Conservation (phyloP, 2,329 filamentous ascomycete genomes). For the Monosporascus cannonballus region DNA sequence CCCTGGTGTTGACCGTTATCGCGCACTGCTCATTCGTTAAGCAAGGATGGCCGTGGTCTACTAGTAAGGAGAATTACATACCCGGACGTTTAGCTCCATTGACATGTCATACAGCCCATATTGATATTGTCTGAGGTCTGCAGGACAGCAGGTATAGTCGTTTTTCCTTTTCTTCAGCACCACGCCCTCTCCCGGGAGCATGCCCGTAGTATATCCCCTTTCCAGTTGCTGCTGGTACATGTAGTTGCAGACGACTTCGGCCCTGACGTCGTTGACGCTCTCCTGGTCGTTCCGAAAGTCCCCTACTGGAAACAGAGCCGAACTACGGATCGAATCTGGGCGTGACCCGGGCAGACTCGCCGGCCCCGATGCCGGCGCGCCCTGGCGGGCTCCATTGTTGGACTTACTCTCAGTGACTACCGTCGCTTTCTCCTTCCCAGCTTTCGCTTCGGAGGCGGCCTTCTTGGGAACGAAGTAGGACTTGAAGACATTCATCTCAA, state of each 20-base stretch:
- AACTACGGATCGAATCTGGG: constrained; percentile 11
- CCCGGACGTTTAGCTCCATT: constrained; percentile 33
- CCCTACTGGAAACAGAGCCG: constrained; percentile 28
- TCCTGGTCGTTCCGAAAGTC: constrained; percentile 38
- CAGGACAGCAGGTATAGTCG: constrained; percentile 32
- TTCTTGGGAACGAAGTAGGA: constrained; percentile 27
- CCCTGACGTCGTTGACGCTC: constrained; percentile 46
- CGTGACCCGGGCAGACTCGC: constrained; percentile 9
- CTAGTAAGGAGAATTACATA: constrained; percentile 16
- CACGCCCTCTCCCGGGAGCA: constrained; percentile 31
- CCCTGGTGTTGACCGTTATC: constrained; percentile 61
- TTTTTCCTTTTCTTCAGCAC: constrained; percentile 34
- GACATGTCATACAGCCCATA: constrained; percentile 30
- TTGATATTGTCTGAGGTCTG: constrained; percentile 29
- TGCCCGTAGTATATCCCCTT: constrained; percentile 31
- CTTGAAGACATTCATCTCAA: constrained; percentile 26
- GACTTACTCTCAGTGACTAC: background rate
- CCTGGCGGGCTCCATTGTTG: background rate
- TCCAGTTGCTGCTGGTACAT: constrained; percentile 57
- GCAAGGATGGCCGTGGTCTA: background rate
- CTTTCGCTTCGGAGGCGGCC: constrained; percentile 11
- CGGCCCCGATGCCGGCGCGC: constrained; percentile 2
- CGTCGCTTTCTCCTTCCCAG: constrained; percentile 7
- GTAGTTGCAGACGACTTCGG: constrained; percentile 58
- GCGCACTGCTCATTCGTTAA: constrained; percentile 43